Base-by-base conservation (phyloP, 225 moss, liverwort and hornwort species). In the Straminergon stramineum region DNA sequence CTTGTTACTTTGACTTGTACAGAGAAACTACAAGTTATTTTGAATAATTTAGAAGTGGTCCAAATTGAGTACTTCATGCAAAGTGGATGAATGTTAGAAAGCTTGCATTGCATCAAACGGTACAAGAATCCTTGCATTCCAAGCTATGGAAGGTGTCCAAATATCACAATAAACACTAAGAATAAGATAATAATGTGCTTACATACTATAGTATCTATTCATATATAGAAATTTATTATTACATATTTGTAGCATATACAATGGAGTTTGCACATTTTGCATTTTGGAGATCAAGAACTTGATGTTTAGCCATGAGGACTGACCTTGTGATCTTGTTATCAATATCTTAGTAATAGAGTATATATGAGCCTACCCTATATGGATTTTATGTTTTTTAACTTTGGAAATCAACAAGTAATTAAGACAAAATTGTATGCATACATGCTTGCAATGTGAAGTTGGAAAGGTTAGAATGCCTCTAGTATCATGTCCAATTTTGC, bases 231-330 rank as follows among this genome's bases (percentile, higher is more conserved):
- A n/a, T 79, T n/a, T 16, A 79, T 10, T 27, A 26, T n/a, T 57
- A 57, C 1, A 37, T 1, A 17, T 79, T n/a, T n/a, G n/a, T 1
- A 57, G 0, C 0, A 4, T 41, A 4, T 11, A 28, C 39, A 80
- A 58, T 80, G 60, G 0, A 58, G 30, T 30, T 39, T 60, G 39
- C 2, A 27, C 1, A 3, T 57, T n/a, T 58, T 79, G 26, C 6
- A 57, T 17, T 24, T n/a, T 17, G 3, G 53, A 79, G 26, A 78
- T 55, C 11, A 14, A 53, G 37, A 35, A 35, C 1, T 53, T 55
- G 23, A 26, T 79, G 27, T 37, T 37, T n/a, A 37, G 37, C 6
- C 17, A n/a, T 79, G 37, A 37, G 8, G 53, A 55, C 55, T 78
- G 34, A 37, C n/a, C 37, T 56, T 0, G 0, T 78, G 23, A 24